Evolutionary conservation across 176 grass and related monocot species (phyloP).

Genomic region (Saccharum spontaneum): DNA sequence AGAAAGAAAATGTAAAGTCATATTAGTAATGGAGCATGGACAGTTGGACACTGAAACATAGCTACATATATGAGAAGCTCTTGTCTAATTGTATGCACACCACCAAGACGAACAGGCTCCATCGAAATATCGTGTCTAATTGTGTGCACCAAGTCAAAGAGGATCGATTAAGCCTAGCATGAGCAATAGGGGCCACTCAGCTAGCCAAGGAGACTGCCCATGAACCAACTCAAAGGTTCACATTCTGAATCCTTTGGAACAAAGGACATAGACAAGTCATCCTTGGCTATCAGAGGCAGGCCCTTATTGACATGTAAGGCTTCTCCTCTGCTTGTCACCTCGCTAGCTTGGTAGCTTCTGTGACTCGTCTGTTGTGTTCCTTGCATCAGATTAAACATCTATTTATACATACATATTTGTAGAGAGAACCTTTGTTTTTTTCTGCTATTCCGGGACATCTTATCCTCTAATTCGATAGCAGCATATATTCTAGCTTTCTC

Average conservation of each 20-base stretch:
- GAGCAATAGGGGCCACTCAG: constrained; percentile 17
- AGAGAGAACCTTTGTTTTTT: neutral
- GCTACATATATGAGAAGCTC: neutral
- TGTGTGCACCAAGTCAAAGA: neutral
- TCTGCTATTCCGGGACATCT: neutral
- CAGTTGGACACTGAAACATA: neutral
- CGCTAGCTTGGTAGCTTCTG: neutral
- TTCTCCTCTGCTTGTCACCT: constrained; percentile 5
- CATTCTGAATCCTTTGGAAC: constrained; percentile 10
- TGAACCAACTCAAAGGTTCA: constrained; percentile 9
- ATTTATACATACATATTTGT: neutral
- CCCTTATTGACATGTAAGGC: constrained; percentile 41
- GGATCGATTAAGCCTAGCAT: constrained; percentile 21
- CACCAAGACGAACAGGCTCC: neutral
- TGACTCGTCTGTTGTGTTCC: neutral
- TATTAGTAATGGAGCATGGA: neutral
- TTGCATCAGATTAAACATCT: neutral
- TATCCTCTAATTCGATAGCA: neutral
- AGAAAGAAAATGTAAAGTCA: neutral
- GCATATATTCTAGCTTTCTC: constrained; percentile 17
- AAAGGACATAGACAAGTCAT: constrained; percentile 24
- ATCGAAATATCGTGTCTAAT: neutral
- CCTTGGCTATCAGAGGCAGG: constrained; percentile 38
- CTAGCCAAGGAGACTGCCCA: constrained; percentile 47
- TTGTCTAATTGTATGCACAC: neutral